Evolutionary conservation across 495 filamentous ascomycete species (phyloP), one percentile per base, ranked within the genome.

Genomic region (Durotheca rogersii): DNA sequence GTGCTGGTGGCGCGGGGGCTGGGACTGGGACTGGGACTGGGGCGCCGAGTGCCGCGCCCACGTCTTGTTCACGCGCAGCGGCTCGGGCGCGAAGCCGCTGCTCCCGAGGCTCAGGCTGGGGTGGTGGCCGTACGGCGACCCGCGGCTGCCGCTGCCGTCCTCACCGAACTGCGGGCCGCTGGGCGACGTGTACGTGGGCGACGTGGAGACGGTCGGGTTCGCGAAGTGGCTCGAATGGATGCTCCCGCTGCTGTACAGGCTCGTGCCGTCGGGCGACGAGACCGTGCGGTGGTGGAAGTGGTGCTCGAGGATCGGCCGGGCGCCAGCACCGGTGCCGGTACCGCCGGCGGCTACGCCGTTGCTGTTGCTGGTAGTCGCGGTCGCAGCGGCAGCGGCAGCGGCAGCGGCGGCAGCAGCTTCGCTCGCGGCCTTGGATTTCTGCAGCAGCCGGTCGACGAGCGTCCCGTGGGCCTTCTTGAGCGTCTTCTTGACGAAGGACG

Each of bases 401-500:
- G 34, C 4, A 17, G 36, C 21, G 14, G 12, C 41, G 19, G 38
- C 45, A 7, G 47, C 20, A 6, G 46, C 17, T 12, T 40, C 30
- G 33, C 45, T 55, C 2, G 52, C 60, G 11, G 62, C 60, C 31
- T 67, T 62, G 14, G 83, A 79, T 53, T 86, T 87, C 42, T 76
- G 72, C 4, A 85, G 69, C 14, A 91, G 67, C 4, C 82, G 68
- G 16, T 83, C 81, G 1, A 90, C 85, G 27, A 93, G 72, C 2
- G 76, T 70, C 11, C 71, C 72, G 53, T 89, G 85, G 1, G 84
- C 76, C 51, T 85, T 85, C 60, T 86, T 87, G 16, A 90, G 73
- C 16, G 84, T 89, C 64, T 78, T 80, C 72, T 86, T 89, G 31
- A 91, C 84, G 58, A 90, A 90, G 7, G 71, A 62, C 0, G 81